A percentile compares a stretch with the other conserved stretches of the same genome.
Conservation (phyloP, 306 rosid genomes). For the Casuarina cunninghamiana region DNA sequence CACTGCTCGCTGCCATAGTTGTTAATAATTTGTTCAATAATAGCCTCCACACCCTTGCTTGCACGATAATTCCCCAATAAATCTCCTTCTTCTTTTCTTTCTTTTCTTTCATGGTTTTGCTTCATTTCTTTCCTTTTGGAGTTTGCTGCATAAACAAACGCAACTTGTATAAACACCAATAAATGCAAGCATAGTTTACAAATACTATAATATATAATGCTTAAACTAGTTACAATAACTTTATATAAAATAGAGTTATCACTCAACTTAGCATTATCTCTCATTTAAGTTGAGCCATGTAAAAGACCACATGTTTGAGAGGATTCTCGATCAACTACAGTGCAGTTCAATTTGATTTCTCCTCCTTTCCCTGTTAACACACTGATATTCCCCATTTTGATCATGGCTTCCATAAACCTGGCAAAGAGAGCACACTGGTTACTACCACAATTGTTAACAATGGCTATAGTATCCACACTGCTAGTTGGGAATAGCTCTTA, state of each 20-base stretch:
- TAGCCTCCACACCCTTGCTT: too few species aligned
- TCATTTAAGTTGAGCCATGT: neutral
- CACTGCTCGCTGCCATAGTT: neutral
- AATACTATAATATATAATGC: too few species aligned
- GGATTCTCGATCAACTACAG: neutral
- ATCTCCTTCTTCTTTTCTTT: too few species aligned
- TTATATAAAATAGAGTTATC: too few species aligned
- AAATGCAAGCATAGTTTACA: too few species aligned
- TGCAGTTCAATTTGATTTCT: conserved; percentile 28
- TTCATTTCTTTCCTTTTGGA: too few species aligned
- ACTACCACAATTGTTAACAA: neutral
- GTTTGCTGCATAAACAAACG: too few species aligned
- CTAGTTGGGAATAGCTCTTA: conserved; percentile 20
- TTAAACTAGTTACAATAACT: too few species aligned
- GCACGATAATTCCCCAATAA: too few species aligned
- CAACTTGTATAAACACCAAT: too few species aligned
- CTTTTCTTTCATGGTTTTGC: too few species aligned
- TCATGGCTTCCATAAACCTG: conserved; percentile 24
- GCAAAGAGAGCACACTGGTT: neutral
- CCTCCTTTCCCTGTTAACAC: conserved; percentile 15
- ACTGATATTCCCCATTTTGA: conserved; percentile 27
- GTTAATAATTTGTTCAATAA: too few species aligned
- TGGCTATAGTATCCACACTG: conserved; percentile 8
- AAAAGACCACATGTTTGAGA: neutral
- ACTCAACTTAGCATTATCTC: neutral